These are phyloP conservation scores for Xylaria sp. DNA, from an alignment of 2,329 filamentous ascomycete genomes.

Conservation along the genomic window DNA sequence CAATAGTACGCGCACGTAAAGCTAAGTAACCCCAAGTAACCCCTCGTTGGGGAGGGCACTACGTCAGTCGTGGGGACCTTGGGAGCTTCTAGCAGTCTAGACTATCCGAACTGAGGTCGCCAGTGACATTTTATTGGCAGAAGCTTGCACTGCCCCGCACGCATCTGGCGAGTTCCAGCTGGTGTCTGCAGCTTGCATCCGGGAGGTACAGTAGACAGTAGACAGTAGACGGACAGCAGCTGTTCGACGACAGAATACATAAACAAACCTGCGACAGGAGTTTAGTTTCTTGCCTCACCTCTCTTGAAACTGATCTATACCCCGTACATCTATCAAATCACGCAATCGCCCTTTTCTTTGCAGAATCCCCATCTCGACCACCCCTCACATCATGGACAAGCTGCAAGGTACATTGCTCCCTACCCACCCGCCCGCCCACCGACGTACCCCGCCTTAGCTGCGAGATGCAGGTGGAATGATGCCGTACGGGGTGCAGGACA, in stretches of 20 bases:
- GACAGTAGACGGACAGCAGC: background rate
- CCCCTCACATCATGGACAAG: slow-evolving; percentile 23
- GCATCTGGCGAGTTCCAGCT: slow-evolving; percentile 28
- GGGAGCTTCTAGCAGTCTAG: background rate
- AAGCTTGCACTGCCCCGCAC: too few relatives aligned
- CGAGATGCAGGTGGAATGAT: slow-evolving; percentile 8
- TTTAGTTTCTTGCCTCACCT: background rate
- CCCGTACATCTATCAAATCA: background rate
- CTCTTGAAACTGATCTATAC: background rate
- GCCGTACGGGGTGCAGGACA: slow-evolving; percentile 2
- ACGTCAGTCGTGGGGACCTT: background rate
- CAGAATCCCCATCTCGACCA: background rate
- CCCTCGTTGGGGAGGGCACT: background rate
- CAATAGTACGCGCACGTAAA: too few relatives aligned
- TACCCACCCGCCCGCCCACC: background rate
- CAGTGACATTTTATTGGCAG: background rate
- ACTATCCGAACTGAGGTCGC: background rate
- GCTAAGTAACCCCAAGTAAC: too few relatives aligned
- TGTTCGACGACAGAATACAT: slow-evolving; percentile 25
- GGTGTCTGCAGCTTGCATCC: background rate
- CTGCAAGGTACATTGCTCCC: slow-evolving; percentile 23
- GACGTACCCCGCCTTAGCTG: slow-evolving; percentile 19
- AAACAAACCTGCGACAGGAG: background rate
- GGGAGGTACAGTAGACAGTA: background rate
- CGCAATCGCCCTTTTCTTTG: background rate